These are phyloP conservation scores for Trichosporon sp. DNA, from an alignment of 1,284 basidiomycete species.

Conservation along the genomic window DNA sequence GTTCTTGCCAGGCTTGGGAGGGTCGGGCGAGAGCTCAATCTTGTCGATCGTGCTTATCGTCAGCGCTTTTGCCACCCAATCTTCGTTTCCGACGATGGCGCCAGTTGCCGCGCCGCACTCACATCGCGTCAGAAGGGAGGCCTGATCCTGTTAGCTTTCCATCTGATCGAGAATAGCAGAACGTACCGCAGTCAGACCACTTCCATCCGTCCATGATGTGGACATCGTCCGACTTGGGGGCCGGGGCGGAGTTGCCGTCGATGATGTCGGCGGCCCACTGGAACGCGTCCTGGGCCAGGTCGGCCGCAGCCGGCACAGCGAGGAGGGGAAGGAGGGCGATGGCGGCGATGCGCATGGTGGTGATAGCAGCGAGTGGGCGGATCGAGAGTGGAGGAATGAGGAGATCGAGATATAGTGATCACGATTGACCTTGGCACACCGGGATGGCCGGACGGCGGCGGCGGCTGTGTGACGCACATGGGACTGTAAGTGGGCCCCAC, in stretches of 20 bases:
- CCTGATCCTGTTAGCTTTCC: conserved; percentile 36
- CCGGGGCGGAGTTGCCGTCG: conserved; percentile 24
- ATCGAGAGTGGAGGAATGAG: not conserved
- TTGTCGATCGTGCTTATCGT: conserved; percentile 61
- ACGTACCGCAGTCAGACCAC: conserved; percentile 56
- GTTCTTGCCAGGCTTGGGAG: conserved; percentile 62
- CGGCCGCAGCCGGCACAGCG: conserved; percentile 36
- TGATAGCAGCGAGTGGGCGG: not conserved
- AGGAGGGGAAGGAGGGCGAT: conserved; percentile 37
- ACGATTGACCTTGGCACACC: not conserved
- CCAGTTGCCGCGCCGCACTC: conserved; percentile 27
- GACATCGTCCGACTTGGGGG: conserved; percentile 37
- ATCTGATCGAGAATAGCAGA: not conserved
- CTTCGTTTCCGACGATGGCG: not conserved
- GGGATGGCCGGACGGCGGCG: not conserved
- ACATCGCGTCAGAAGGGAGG: conserved; percentile 54
- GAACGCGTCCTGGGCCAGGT: conserved; percentile 38
- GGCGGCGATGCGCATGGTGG: conserved; percentile 39
- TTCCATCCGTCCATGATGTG: conserved; percentile 52
- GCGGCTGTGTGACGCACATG: conserved; percentile 1
- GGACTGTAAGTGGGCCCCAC: conserved; percentile 2
- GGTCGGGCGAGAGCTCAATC: conserved; percentile 57
- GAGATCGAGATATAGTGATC: conserved; percentile 9
- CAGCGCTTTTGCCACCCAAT: conserved; percentile 2
- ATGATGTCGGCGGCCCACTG: conserved; percentile 42